phyloP scores from a whole-genome alignment of 306 rosid genomes.

The Vicia sativa region DNA sequence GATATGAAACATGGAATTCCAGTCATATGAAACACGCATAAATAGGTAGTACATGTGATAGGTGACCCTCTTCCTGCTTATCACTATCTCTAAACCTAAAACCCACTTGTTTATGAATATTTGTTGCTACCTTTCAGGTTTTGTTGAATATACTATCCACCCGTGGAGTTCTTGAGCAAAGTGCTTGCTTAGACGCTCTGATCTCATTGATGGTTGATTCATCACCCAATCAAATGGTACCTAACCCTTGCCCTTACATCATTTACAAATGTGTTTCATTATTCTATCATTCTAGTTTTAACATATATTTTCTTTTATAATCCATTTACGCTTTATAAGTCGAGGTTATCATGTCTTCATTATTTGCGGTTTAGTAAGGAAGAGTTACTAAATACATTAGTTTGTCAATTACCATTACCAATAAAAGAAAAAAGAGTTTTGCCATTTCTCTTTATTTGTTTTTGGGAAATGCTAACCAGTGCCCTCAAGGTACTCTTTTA shows the following conservation, averaged over 20 bases:
- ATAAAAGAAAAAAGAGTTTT: slow-evolving; percentile 17
- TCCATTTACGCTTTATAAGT: slow-evolving; percentile 19
- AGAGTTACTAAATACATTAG: background rate
- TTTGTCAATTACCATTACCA: slow-evolving; percentile 23
- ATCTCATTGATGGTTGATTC: slow-evolving; percentile 91
- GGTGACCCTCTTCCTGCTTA: background rate
- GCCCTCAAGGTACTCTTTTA: too few relatives aligned
- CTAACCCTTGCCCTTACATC: slow-evolving; percentile 16
- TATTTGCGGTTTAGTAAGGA: slow-evolving; percentile 14
- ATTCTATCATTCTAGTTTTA: slow-evolving; percentile 7
- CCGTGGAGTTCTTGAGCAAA: slow-evolving; percentile 80
- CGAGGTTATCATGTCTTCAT: slow-evolving; percentile 12
- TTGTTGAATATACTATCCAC: slow-evolving; percentile 81
- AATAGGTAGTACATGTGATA: too few relatives aligned
- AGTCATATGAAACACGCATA: background rate
- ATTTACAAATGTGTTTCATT: slow-evolving; percentile 5
- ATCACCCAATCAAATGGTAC: slow-evolving; percentile 84
- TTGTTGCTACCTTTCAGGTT: slow-evolving; percentile 55
- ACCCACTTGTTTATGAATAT: background rate
- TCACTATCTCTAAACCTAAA: background rate
- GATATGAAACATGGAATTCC: slow-evolving; percentile 1
- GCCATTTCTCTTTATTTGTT: background rate
- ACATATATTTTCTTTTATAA: slow-evolving; percentile 15
- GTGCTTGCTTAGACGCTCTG: slow-evolving; percentile 91
- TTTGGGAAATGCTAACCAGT: too few relatives aligned